A percentile compares a stretch with the other conserved stretches of the same genome.
Evolutionary conservation across 2,329 filamentous ascomycete species (phyloP).

Genomic region (Fusarium napiforme): DNA sequence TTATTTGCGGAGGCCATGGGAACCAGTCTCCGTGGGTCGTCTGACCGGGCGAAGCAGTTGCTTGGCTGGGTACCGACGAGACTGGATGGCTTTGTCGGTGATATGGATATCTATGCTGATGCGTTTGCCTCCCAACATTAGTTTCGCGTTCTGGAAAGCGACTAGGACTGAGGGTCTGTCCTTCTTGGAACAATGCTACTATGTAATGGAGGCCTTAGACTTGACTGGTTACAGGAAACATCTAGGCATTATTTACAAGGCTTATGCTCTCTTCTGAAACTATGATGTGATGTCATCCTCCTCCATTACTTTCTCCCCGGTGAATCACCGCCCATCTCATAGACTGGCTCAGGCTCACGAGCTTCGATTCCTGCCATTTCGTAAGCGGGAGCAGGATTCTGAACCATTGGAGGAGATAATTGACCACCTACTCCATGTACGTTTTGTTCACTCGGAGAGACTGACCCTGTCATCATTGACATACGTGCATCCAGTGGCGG

Average conservation of each 20-base stretch:
- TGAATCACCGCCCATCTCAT: background rate
- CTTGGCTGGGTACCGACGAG: fast-evolving
- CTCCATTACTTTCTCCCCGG: background rate
- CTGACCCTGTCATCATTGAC: background rate
- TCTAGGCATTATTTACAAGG: no score
- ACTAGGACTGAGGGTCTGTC: fast-evolving
- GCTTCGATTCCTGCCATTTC: background rate
- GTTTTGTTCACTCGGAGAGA: fast-evolving
- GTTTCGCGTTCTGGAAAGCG: background rate
- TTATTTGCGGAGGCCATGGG: background rate
- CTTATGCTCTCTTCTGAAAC: no score
- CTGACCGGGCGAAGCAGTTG: background rate
- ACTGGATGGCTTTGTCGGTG: fast-evolving
- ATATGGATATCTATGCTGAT: background rate
- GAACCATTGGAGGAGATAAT: fast-evolving
- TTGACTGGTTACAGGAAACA: fast-evolving
- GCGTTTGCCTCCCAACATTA: background rate
- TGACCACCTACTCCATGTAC: background rate
- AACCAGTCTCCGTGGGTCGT: fast-evolving
- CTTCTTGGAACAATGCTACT: fast-evolving
- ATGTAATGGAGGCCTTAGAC: fast-evolving
- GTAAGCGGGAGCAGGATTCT: fast-evolving
- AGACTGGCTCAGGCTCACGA: no score
- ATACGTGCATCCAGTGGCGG: no score
- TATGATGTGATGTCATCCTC: no score